Conservation (phyloP, 495 filamentous ascomycete species). For the Paragyromitra xinjiangensis region DNA sequence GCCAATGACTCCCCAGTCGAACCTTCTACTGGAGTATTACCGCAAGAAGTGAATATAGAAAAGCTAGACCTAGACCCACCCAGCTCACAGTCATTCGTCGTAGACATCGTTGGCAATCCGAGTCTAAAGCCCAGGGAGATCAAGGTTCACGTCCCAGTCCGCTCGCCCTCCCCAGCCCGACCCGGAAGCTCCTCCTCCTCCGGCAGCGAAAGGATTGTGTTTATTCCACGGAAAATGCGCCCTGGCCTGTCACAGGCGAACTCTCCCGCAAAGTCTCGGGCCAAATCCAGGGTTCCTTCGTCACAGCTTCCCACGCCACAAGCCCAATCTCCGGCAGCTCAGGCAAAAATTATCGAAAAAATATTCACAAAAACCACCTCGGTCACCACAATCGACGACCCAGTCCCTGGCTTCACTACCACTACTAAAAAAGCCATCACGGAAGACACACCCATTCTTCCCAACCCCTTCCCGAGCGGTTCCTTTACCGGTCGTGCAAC, state of each 20-base stretch:
- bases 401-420: not conserved
- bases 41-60: conserved; percentile 39
- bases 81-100: conserved; percentile 20
- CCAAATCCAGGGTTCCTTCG: conserved; percentile 1
- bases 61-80: conserved; percentile 53
- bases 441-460: conserved; percentile 2
- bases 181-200: conserved; percentile 34
- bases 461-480: not conserved
- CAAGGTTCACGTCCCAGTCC: conserved; percentile 13
- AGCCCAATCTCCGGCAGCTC: conserved; percentile 2
- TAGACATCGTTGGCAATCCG: conserved; percentile 39
- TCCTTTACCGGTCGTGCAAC: conserved; percentile 23
- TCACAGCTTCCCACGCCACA: not conserved
- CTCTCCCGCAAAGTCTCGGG: not conserved
- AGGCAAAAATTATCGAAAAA: conserved; percentile 14
- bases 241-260: not conserved
- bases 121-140: conserved; percentile 14
- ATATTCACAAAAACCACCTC: conserved; percentile 8
- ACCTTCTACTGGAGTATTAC: conserved; percentile 10
- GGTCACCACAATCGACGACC: conserved; percentile 23
- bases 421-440: not conserved
- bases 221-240: conserved; percentile 50
- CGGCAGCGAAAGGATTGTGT: conserved; percentile 53
- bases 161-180: conserved; percentile 30
- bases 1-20: conserved; percentile 22